A percentile compares a stretch with the other conserved stretches of the same genome.
phyloP scores from a whole-genome alignment of 495 filamentous ascomycete genomes.

The Penicillium verhagenii region DNA sequence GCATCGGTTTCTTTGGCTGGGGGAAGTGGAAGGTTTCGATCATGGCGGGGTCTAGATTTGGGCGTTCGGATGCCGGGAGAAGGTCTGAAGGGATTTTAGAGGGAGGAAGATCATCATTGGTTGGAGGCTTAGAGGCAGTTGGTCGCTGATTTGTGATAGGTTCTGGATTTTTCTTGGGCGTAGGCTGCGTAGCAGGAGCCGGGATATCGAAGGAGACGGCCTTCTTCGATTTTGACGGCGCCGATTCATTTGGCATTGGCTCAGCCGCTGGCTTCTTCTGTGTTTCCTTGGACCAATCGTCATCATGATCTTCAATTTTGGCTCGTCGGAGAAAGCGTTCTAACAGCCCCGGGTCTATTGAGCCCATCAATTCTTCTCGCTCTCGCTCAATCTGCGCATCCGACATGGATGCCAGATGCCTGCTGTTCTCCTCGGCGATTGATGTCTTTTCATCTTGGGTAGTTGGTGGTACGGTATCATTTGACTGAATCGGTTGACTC shows the following conservation, averaged over 20 bases:
- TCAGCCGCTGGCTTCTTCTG: not conserved
- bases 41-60: slow-evolving; percentile 49
- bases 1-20: slow-evolving; percentile 40
- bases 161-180: slow-evolving; percentile 5
- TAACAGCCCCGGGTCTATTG: slow-evolving; percentile 67
- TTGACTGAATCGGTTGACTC: not conserved
- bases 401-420: slow-evolving; percentile 76
- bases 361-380: slow-evolving; percentile 66
- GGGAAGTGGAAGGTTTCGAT: slow-evolving; percentile 57
- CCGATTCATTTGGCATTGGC: not conserved
- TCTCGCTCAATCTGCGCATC: slow-evolving; percentile 75
- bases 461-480: not conserved
- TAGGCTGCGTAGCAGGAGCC: not conserved
- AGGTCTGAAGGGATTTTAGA: slow-evolving; percentile 37
- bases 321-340: slow-evolving; percentile 75
- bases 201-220: slow-evolving; percentile 35
- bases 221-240: slow-evolving; percentile 20
- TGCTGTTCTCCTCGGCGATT: slow-evolving; percentile 81
- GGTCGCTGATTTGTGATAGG: slow-evolving; percentile 5
- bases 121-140: slow-evolving; percentile 23
- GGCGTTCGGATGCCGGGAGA: slow-evolving; percentile 42
- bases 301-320: slow-evolving; percentile 74
- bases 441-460: slow-evolving; percentile 53
- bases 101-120: slow-evolving; percentile 38
- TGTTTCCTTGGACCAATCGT: slow-evolving; percentile 11